A percentile compares a stretch with the other conserved stretches of the same genome.
Evolutionary conservation across 192 early-diverging fungal genomes (phyloP).

Genomic region (Coemansia sp.): DNA sequence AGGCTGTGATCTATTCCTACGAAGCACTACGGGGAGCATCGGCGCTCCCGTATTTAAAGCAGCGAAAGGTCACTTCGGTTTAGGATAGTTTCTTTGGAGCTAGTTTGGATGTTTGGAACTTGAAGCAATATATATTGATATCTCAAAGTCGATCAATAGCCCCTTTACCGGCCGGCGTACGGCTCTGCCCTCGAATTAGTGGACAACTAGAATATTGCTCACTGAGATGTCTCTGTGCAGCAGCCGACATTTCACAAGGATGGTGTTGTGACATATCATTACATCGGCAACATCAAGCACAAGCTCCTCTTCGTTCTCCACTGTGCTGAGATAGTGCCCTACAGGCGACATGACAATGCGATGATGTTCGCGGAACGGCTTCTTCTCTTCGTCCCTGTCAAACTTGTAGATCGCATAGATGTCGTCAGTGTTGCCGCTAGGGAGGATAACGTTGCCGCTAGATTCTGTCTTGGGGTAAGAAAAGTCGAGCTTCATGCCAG

Average conservation of each 20-base stretch:
- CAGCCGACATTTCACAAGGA: slow-evolving; percentile 16
- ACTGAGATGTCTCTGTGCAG: slow-evolving; percentile 32
- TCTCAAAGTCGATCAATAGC: slow-evolving; percentile 29
- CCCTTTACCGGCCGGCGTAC: slow-evolving; percentile 6
- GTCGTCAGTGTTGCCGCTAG: not conserved
- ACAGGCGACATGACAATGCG: slow-evolving; percentile 16
- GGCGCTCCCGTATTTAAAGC: too few relatives aligned
- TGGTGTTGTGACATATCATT: slow-evolving; percentile 18
- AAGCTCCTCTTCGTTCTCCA: slow-evolving; percentile 7
- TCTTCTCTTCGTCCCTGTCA: not conserved
- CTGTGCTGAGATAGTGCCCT: slow-evolving; percentile 3
- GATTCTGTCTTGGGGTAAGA: not conserved
- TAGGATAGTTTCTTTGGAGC: too few relatives aligned
- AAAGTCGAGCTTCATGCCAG: not conserved
- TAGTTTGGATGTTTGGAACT: too few relatives aligned
- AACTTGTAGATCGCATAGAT: not conserved
- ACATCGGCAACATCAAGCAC: slow-evolving; percentile 26
- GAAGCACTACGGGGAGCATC: too few relatives aligned
- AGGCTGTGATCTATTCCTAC: too few relatives aligned
- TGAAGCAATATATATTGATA: too few relatives aligned
- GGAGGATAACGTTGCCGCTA: slow-evolving; percentile 2
- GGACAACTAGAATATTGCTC: slow-evolving; percentile 22
- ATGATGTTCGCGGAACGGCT: slow-evolving; percentile 8
- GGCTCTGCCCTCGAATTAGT: not conserved
- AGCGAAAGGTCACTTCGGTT: too few relatives aligned